These are phyloP conservation scores for Tulasnella sp. DNA, from an alignment of 768 basidiomycete genomes.

Conservation along the genomic window DNA sequence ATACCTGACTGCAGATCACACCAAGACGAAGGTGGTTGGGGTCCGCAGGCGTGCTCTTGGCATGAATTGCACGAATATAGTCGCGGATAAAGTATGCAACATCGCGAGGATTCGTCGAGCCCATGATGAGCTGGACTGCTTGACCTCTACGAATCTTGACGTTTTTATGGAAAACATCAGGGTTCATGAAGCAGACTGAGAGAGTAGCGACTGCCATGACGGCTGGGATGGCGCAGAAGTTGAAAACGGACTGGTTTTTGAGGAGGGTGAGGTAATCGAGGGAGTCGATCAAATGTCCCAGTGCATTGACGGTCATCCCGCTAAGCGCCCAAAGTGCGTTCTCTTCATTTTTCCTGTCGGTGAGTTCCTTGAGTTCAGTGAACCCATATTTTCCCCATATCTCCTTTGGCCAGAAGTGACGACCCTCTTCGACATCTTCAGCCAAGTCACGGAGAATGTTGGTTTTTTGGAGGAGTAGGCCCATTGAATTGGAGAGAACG, in stretches of 20 bases:
- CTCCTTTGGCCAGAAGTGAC: constrained; percentile 91
- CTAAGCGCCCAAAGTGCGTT: constrained; percentile 71
- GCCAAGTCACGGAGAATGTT: constrained; percentile 94
- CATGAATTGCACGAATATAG: constrained; percentile 70
- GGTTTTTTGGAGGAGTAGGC: constrained; percentile 91
- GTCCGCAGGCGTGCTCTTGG: constrained; percentile 63
- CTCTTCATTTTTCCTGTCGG: constrained; percentile 37
- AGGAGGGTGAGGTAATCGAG: constrained; percentile 81
- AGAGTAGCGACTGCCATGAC: constrained; percentile 95
- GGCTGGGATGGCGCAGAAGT: constrained; percentile 89
- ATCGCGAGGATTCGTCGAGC: constrained; percentile 81
- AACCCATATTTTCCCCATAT: constrained; percentile 80
- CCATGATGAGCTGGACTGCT: constrained; percentile 88
- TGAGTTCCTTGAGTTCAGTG: constrained; percentile 55
- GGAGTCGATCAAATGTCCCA: constrained; percentile 70
- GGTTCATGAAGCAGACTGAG: constrained; percentile 87
- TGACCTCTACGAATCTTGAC: constrained; percentile 92
- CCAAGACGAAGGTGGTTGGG: constrained; percentile 76
- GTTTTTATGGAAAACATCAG: constrained; percentile 67
- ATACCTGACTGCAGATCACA: constrained; percentile 70
- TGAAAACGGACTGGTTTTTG: constrained; percentile 86
- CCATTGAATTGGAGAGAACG: constrained; percentile 85
- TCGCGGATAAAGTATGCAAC: constrained; percentile 80
- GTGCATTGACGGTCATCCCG: constrained; percentile 78
- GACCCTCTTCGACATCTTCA: constrained; percentile 72